Evolutionary conservation across 129 eudicot species (phyloP).

Genomic region (Flaveria ramosissima): DNA sequence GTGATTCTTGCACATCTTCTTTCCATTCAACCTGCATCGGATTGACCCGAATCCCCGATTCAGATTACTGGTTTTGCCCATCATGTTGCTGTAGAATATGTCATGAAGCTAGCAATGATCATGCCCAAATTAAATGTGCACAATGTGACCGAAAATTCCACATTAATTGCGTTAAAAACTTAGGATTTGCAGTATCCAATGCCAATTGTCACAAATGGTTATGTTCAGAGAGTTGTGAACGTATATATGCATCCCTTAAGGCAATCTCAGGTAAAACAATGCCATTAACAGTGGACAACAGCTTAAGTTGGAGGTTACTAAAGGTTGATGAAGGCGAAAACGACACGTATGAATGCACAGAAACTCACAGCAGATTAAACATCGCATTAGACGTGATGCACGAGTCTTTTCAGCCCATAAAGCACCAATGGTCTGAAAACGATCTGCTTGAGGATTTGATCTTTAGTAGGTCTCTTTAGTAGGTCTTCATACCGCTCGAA

Average conservation of each 20-base stretch:
- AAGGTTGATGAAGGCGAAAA: slow-evolving; percentile 33
- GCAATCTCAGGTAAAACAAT: slow-evolving; percentile 42
- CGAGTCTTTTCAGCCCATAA: slow-evolving; percentile 68
- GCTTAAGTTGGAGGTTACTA: slow-evolving; percentile 63
- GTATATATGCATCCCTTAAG: slow-evolving; percentile 42
- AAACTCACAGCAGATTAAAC: slow-evolving; percentile 47
- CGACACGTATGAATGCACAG: slow-evolving; percentile 23
- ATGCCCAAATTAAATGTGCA: slow-evolving; percentile 39
- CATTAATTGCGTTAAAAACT: slow-evolving; percentile 42
- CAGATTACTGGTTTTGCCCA: slow-evolving; percentile 67
- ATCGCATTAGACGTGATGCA: slow-evolving; percentile 71
- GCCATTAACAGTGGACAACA: slow-evolving; percentile 38
- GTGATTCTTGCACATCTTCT: slow-evolving; percentile 78
- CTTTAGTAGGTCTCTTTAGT: slow-evolving; percentile 56
- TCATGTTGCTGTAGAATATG: slow-evolving; percentile 78
- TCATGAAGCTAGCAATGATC: slow-evolving; percentile 35
- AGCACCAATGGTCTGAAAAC: slow-evolving; percentile 50
- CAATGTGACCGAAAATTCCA: slow-evolving; percentile 75
- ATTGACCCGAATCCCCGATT: slow-evolving; percentile 38
- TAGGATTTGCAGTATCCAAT: slow-evolving; percentile 25
- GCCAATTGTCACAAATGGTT: slow-evolving; percentile 42
- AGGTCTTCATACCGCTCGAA: slow-evolving; percentile 55
- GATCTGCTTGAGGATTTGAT: slow-evolving; percentile 69
- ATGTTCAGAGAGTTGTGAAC: slow-evolving; percentile 56
- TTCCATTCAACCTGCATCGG: slow-evolving; percentile 68